Base-by-base conservation (phyloP, 2,329 filamentous ascomycete species). In the Nemania sp. region DNA sequence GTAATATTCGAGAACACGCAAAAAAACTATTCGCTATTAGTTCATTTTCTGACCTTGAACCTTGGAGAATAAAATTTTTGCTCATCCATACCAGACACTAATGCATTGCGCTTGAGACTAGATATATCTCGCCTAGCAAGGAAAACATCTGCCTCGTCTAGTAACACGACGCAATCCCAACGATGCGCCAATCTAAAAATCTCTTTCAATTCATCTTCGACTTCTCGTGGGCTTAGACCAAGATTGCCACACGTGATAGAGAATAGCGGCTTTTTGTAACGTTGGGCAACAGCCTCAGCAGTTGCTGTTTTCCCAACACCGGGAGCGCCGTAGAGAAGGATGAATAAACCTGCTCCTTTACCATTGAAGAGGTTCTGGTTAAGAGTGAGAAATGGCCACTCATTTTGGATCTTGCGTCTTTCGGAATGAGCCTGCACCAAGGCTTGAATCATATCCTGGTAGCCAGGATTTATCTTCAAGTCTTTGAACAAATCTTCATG, bases 301-400 rank as follows among this genome's bases (percentile, higher is more conserved):
- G 77, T 79, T 0, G 73, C 70, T 0, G 77, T 80, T 66, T 80
- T 80, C 3, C 77, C 77, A 0, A 78, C 75, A 22, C 77, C 77
- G 0, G 77, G 77, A 0, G 74, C 71, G 22, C 77, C 77, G 52
- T 79, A 76, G 0, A 80, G 65, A 0, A 80, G 62, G 0, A 79
- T 67, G 3, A 78, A 69, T 0, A 79, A 62, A 4, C 77, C 76
- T 1, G 70, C 68, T 1, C 74, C 75, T 59, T 79, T 79, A 56
- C 75, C 74, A 44, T 72, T 69, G 42, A 78, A 74, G 7, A 79
- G 56, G 59, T 78, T 75, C 60, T 75, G 71, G 36, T 59, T 61
- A n/a, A n/a, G n/a, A n/a, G n/a, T n/a, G n/a, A n/a, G n/a, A n/a
- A n/a, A n/a, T 1, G 63, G 61, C 0, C 65, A 61, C 24, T 65